Evolutionary conservation across 208 protist genomes (phyloP).

Genomic region (Trypanosoma lewisi): DNA sequence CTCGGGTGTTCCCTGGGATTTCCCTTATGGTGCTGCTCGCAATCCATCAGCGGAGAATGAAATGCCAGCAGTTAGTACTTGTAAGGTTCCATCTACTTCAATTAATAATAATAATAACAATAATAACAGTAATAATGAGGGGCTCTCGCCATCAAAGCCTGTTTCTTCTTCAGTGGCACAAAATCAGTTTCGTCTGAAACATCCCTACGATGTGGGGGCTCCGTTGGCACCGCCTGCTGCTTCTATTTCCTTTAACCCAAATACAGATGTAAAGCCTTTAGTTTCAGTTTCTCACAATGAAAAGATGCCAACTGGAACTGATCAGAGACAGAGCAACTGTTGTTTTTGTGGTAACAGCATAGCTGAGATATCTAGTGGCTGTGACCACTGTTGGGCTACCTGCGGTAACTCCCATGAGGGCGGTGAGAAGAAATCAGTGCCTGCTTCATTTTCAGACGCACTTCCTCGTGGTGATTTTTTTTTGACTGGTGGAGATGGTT

Average conservation of each 20-base stretch:
- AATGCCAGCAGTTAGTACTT: neutral
- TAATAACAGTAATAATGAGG: no score
- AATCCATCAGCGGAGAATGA: neutral
- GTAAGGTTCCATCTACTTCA: neutral
- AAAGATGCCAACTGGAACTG: neutral
- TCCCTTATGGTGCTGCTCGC: neutral
- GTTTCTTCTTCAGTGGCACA: neutral
- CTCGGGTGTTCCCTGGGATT: slow-evolving; percentile 27
- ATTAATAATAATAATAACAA: no score
- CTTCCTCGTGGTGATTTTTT: neutral
- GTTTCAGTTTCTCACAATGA: neutral
- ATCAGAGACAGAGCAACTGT: neutral
- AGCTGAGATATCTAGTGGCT: neutral
- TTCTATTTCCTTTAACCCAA: neutral
- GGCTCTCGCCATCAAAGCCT: neutral
- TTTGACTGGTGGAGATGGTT: neutral
- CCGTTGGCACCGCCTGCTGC: neutral
- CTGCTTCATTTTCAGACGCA: neutral
- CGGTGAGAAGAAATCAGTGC: neutral
- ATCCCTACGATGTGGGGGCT: slow-evolving; percentile 22
- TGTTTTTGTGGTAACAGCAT: neutral
- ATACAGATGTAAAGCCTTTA: neutral
- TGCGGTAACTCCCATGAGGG: neutral
- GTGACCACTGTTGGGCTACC: neutral
- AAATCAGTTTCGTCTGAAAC: neutral